Base-by-base conservation (phyloP, 768 basidiomycete species). In the Tephrocybe sp. region DNA sequence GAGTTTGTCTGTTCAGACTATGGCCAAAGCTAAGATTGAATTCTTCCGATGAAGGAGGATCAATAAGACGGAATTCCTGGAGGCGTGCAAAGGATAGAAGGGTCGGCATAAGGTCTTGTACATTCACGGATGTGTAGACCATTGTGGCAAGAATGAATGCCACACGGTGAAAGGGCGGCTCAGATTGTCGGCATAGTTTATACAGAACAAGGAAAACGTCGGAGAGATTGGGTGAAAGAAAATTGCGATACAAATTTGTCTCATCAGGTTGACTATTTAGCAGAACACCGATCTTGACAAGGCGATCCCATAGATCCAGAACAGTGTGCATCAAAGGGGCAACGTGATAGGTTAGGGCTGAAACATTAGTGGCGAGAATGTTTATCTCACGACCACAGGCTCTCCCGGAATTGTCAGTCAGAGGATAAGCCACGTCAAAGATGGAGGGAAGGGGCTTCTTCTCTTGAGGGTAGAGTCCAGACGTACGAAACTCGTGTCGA, bases 131-230 rank as follows among this genome's bases (percentile, higher is more conserved):
- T n/a, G 41, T 38, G 52, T 69, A 72, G 12, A 55, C 60, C 61
- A 71, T 61, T 3, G 69, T 59, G 3, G 68, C 53, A 4, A 72
- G 53, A 4, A 61, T 58, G 39, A 74, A 73, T 11, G 61, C 38
- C 7, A 73, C 22, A 12, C 52, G 56, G 56, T 36, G 61, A 51
- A 16, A 52, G 30, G 9, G 18, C 8, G 18, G 44, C 51, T 1
- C 45, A 16, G 19, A 32, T 19, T 47, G 24, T 37, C 63, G 64
- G 16, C 64, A 62, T 7, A 59, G 41, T 18, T 65, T 44, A 37
- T 69, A 72, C 1, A 58, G 37, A 15, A 59, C 41, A 26, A 71
- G 47, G 60, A 67, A 72, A 4, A 54, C 47, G 0, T 49, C 39
- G 0, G 55, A 37, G 4, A 69, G 53, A 25, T 50, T 11, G 0